Evolutionary conservation across 1,139 yeast species (phyloP).

Genomic region (Scheffersomyces lignicola): DNA sequence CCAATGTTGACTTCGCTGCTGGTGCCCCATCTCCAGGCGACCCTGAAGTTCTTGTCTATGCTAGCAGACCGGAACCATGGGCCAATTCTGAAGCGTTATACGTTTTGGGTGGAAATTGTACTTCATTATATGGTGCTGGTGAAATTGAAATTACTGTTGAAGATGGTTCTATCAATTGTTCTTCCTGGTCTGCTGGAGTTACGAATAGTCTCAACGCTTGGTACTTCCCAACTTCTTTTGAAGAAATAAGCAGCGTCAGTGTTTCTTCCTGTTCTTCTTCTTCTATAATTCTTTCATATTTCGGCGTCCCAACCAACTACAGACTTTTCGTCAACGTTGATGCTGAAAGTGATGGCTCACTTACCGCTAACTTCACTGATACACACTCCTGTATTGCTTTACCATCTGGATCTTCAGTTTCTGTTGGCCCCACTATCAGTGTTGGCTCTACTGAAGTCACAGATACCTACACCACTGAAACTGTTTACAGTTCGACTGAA

Average conservation of each 20-base stretch:
- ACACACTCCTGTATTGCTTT: neutral
- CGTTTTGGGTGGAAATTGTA: slow-evolving; percentile 22
- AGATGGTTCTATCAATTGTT: slow-evolving; percentile 21
- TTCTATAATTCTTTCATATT: slow-evolving; percentile 15
- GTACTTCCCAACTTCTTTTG: slow-evolving; percentile 16
- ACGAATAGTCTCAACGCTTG: slow-evolving; percentile 24
- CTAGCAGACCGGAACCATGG: slow-evolving; percentile 16
- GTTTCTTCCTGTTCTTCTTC: slow-evolving; percentile 17
- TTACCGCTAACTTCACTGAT: neutral
- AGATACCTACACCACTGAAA: neutral
- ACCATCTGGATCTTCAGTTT: neutral
- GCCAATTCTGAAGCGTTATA: slow-evolving; percentile 16
- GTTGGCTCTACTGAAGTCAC: slow-evolving; percentile 1
- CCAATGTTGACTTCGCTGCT: slow-evolving; percentile 15
- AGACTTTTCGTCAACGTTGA: slow-evolving; percentile 20
- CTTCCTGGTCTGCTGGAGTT: slow-evolving; percentile 18
- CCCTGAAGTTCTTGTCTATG: slow-evolving; percentile 7
- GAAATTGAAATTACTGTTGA: slow-evolving; percentile 18
- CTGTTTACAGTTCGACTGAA: slow-evolving; percentile 1
- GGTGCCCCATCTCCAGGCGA: slow-evolving; percentile 2
- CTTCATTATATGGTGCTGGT: slow-evolving; percentile 24
- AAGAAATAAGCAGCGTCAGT: slow-evolving; percentile 2
- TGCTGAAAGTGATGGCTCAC: neutral
- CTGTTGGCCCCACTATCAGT: neutral
- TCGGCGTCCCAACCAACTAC: slow-evolving; percentile 30